Percentiles rank a stretch among this genome's conserved stretches.
These are phyloP conservation scores for Rhodomyrtus psidioides DNA, from an alignment of 441 rosid species.

Conservation along the genomic window DNA sequence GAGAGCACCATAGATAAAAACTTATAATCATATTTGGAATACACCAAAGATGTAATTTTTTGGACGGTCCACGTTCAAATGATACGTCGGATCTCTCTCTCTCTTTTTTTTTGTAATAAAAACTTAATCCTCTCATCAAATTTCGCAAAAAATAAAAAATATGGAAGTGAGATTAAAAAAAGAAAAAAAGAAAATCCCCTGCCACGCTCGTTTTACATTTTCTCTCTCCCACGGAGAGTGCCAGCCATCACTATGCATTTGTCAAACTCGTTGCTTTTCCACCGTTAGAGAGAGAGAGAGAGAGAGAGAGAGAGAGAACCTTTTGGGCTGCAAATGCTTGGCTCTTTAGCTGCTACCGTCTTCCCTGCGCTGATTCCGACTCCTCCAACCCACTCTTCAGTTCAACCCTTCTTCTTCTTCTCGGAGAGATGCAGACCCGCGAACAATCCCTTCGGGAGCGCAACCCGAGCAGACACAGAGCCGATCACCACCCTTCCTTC, in stretches of 20 bases:
- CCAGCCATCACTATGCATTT: background rate
- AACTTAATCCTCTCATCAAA: no score
- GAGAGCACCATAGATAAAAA: no score
- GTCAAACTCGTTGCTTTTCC: background rate
- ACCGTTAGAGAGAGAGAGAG: background rate
- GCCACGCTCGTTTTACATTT: background rate
- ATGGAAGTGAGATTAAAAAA: no score
- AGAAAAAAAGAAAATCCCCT: background rate
- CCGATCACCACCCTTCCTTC: conserved; percentile 37
- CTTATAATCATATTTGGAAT: no score
- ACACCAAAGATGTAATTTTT: no score
- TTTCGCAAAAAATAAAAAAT: no score
- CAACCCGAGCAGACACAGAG: background rate
- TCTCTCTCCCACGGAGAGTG: background rate
- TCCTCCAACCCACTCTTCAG: no score
- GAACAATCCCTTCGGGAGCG: background rate
- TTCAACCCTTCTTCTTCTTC: background rate
- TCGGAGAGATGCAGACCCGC: background rate
- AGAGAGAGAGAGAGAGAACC: background rate
- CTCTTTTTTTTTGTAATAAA: no score
- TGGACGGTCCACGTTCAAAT: no score
- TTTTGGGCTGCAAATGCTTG: background rate
- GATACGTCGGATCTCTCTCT: no score
- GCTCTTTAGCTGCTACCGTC: background rate
- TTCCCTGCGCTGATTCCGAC: background rate